These are phyloP conservation scores for Phytophthora megakarya DNA, from an alignment of 352 stramenopile species.

Conservation along the genomic window DNA sequence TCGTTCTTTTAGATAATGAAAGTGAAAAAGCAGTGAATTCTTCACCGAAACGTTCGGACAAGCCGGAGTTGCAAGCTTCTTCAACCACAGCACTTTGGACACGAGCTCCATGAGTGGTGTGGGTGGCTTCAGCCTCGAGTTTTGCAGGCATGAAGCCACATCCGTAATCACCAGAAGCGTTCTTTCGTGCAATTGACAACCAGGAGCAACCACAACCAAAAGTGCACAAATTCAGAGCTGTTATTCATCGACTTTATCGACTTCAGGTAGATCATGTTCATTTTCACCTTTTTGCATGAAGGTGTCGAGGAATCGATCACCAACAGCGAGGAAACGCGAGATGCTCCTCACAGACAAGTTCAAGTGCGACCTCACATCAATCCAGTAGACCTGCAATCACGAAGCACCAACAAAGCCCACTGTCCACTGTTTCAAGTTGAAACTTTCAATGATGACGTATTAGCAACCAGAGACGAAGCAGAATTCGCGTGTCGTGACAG, in stretches of 20 bases:
- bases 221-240: conserved; percentile 1
- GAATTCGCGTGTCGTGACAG: neutral
- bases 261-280: no score
- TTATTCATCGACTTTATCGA: no score
- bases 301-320: neutral
- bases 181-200: conserved; percentile 23
- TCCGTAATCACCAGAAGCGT: conserved; percentile 22
- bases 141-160: conserved; percentile 17
- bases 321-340: neutral
- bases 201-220: conserved; percentile 33
- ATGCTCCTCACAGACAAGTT: conserved; percentile 3
- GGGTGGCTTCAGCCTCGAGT: neutral
- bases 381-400: conserved; percentile 11
- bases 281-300: neutral
- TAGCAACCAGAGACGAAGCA: neutral
- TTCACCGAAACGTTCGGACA: neutral
- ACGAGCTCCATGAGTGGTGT: conserved; percentile 2
- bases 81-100: conserved; percentile 38
- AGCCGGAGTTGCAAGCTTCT: conserved; percentile 16
- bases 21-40: conserved; percentile 1
- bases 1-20: conserved; percentile 33
- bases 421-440: neutral
- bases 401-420: neutral
- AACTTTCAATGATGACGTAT: no score
- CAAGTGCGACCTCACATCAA: conserved; percentile 27